These are phyloP conservation scores for Amanita muscaria DNA, from an alignment of 768 basidiomycete species.

Conservation along the genomic window DNA sequence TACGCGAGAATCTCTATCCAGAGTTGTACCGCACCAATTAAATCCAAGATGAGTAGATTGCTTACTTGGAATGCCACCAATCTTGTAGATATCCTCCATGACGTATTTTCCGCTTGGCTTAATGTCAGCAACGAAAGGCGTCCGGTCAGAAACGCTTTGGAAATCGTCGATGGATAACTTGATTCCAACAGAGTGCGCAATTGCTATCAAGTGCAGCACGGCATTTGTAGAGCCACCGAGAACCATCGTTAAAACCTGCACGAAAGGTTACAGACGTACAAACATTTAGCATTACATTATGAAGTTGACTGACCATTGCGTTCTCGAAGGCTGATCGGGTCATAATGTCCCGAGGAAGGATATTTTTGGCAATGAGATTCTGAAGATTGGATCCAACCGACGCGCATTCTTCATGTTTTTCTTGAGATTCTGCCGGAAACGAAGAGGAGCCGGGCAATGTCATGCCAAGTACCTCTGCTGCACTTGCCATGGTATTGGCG, in stretches of 20 bases:
- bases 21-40: conserved; percentile 6
- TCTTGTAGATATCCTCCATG: conserved; percentile 94
- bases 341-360: conserved; percentile 94
- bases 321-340: conserved; percentile 95
- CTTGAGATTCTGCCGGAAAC: conserved; percentile 86
- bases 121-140: conserved; percentile 91
- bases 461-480: conserved; percentile 94
- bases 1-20: conserved; percentile 71
- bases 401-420: conserved; percentile 82
- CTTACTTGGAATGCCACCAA: conserved; percentile 94
- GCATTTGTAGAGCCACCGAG: conserved; percentile 98
- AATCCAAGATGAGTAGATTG: conserved; percentile 13
- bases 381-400: conserved; percentile 76
- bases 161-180: conserved; percentile 86
- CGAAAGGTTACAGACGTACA: conserved; percentile 1
- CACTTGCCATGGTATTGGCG: conserved; percentile 97
- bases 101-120: conserved; percentile 98
- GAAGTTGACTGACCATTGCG: conserved; percentile 63
- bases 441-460: conserved; percentile 94
- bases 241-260: conserved; percentile 88
- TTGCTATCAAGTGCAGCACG: conserved; percentile 92
- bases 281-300: neutral
- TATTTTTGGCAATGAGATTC: conserved; percentile 83
- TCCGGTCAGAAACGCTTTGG: conserved; percentile 85
- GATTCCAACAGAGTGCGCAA: conserved; percentile 94